A percentile compares a stretch with the other conserved stretches of the same genome.
Evolutionary conservation across 2,329 filamentous ascomycete species (phyloP).

Genomic region (Coniella lustricola): DNA sequence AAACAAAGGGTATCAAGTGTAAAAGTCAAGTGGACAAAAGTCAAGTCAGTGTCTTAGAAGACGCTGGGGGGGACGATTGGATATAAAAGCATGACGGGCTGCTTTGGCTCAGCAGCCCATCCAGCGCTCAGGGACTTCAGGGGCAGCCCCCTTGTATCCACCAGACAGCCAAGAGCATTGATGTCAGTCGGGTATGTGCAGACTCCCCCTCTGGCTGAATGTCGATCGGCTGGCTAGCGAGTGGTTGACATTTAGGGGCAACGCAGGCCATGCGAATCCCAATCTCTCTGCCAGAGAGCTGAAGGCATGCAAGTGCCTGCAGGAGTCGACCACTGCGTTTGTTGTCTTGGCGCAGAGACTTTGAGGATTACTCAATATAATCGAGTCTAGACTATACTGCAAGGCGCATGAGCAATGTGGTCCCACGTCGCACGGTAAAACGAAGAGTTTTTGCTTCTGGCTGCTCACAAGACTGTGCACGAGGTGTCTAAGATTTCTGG

Average conservation of each 20-base stretch:
- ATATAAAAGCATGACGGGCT: background rate
- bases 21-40: background rate
- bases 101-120: too few relatives aligned
- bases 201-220: background rate
- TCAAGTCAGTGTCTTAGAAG: background rate
- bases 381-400: too few relatives aligned
- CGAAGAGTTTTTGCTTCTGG: too few relatives aligned
- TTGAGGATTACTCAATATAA: too few relatives aligned
- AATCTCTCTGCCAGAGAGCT: background rate
- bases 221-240: background rate
- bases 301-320: too few relatives aligned
- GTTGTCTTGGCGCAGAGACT: too few relatives aligned
- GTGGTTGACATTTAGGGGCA: background rate
- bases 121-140: background rate
- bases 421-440: too few relatives aligned
- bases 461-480: too few relatives aligned
- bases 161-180: background rate
- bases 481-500: too few relatives aligned
- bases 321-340: too few relatives aligned
- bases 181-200: background rate
- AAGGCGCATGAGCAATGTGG: too few relatives aligned
- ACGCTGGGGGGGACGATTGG: background rate
- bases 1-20: background rate
- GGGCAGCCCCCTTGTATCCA: background rate
- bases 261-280: conserved; percentile 1